A percentile compares a stretch with the other conserved stretches of the same genome.
phyloP scores from a whole-genome alignment of 495 filamentous ascomycete species.

The Xylaria cubensis region DNA sequence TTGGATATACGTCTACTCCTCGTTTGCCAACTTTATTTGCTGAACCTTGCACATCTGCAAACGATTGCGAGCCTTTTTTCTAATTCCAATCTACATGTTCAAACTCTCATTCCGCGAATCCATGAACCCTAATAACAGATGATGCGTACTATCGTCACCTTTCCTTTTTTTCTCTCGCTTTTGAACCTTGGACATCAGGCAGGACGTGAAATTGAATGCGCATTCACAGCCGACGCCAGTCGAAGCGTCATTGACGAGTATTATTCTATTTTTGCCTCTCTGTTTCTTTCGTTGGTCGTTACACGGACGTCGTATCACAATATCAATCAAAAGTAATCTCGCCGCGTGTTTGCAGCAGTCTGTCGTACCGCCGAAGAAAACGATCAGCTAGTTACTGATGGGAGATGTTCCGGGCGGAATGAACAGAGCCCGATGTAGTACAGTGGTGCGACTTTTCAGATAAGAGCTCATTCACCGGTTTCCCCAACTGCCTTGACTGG shows the following conservation, averaged over 20 bases:
- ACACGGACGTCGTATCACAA: constrained; percentile 25
- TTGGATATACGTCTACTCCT: neutral
- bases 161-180: neutral
- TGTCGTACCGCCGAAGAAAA: constrained; percentile 20
- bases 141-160: neutral
- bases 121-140: neutral
- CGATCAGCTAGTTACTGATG: constrained; percentile 3
- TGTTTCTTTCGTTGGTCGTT: constrained; percentile 17
- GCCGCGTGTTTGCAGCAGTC: constrained; percentile 19
- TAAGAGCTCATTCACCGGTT: neutral
- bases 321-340: constrained; percentile 16
- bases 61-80: neutral
- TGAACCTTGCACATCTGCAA: constrained; percentile 7
- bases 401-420: constrained; percentile 11
- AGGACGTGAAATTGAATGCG: neutral
- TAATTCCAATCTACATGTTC: neutral
- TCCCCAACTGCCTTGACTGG: neutral
- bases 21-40: constrained; percentile 11
- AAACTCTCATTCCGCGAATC: neutral
- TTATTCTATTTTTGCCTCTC: neutral
- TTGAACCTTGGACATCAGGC: neutral
- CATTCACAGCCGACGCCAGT: neutral
- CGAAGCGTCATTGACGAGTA: neutral
- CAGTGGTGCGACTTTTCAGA: constrained; percentile 18
- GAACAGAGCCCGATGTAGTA: constrained; percentile 21